phyloP scores from a whole-genome alignment of 371 early-diverging fungal genomes.

The Phascolomyces articulosus region DNA sequence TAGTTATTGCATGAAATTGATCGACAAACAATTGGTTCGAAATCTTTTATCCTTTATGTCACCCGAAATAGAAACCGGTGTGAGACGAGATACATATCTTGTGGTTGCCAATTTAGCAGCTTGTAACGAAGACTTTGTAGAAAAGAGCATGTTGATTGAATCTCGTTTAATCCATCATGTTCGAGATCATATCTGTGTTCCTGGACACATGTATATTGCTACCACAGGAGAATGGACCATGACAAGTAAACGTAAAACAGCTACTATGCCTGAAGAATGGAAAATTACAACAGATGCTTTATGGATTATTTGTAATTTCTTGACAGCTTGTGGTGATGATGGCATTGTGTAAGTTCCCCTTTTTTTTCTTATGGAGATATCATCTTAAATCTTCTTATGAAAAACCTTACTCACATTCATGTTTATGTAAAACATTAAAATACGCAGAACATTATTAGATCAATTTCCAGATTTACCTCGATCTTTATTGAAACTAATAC shows the following conservation, averaged over 20 bases:
- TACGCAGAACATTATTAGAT: background rate
- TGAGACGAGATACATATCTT: constrained; percentile 55
- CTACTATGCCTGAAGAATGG: constrained; percentile 50
- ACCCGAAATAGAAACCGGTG: constrained; percentile 16
- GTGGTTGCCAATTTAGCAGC: constrained; percentile 60
- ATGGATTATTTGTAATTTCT: constrained; percentile 58
- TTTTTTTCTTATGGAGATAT: background rate
- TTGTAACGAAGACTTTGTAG: constrained; percentile 45
- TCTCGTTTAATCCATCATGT: constrained; percentile 43
- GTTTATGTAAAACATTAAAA: too few relatives aligned
- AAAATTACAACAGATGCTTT: constrained; percentile 56
- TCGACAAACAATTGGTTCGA: constrained; percentile 39
- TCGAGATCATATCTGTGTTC: constrained; percentile 30
- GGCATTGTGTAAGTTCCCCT: constrained; percentile 24
- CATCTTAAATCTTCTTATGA: too few relatives aligned
- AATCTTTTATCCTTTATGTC: constrained; percentile 24
- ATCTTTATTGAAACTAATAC: background rate
- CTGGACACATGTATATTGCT: constrained; percentile 24
- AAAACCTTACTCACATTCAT: too few relatives aligned
- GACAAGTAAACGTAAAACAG: background rate
- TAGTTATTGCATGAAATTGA: constrained; percentile 34
- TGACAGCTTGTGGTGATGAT: constrained; percentile 41
- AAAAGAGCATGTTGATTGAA: constrained; percentile 37
- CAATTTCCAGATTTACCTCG: background rate
- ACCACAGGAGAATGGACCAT: constrained; percentile 18